Percentiles rank a stretch among this genome's conserved stretches.
phyloP scores from a whole-genome alignment of 2,329 filamentous ascomycete species.

The Phaeosphaeria sp. region DNA sequence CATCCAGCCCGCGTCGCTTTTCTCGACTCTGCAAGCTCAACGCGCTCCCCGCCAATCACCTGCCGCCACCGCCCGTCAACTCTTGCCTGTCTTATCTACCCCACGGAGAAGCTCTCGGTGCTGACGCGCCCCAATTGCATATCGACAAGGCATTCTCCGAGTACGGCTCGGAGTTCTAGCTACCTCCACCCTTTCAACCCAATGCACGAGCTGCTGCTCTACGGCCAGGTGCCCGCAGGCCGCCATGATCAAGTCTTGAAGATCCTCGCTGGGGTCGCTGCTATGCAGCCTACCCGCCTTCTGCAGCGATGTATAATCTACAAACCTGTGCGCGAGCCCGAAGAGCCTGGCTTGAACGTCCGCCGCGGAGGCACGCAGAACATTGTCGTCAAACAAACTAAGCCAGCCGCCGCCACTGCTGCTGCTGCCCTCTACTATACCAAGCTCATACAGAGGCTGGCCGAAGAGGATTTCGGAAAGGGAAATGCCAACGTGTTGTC shows the following conservation, averaged over 20 bases:
- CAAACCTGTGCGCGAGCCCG: constrained; percentile 59
- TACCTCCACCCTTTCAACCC: constrained; percentile 9
- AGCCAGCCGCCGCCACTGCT: constrained; percentile 52
- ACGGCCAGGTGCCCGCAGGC: constrained; percentile 62
- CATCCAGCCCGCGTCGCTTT: constrained; percentile 18
- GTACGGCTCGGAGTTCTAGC: constrained; percentile 15
- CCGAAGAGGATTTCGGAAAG: constrained; percentile 45
- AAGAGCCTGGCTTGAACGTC: constrained; percentile 46
- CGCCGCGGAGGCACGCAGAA: constrained; percentile 47
- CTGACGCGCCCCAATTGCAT: constrained; percentile 35
- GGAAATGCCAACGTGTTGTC: constrained; percentile 22
- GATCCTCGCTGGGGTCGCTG: constrained; percentile 67
- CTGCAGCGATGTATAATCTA: constrained; percentile 66
- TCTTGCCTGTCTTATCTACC: constrained; percentile 31
- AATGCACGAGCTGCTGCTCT: constrained; percentile 70
- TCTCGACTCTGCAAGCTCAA: constrained; percentile 19
- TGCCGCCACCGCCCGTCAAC: constrained; percentile 11
- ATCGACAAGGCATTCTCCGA: constrained; percentile 27
- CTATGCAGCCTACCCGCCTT: constrained; percentile 64
- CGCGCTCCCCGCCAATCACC: constrained; percentile 31
- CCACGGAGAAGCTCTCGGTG: constrained; percentile 26
- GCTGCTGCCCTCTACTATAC: constrained; percentile 61
- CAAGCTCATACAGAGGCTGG: constrained; percentile 56
- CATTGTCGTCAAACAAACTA: constrained; percentile 36
- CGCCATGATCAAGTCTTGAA: constrained; percentile 68